Evolutionary conservation across 441 rosid genomes (phyloP).

Genomic region (Geranium incanum): DNA sequence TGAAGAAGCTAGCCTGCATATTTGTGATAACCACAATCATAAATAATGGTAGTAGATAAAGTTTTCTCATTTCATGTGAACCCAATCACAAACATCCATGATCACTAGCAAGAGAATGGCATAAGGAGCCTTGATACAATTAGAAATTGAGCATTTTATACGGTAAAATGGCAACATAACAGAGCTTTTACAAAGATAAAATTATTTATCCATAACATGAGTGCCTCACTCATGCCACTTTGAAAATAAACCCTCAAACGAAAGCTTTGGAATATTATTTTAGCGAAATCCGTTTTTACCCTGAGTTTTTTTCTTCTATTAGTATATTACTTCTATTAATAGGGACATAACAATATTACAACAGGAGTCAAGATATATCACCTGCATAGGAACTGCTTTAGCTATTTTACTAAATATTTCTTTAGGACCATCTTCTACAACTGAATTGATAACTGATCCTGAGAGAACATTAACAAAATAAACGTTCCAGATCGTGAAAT

Average conservation of each 20-base stretch:
- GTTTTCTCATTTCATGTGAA: background rate
- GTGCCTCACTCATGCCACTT: background rate
- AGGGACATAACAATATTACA: background rate
- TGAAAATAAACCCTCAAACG: background rate
- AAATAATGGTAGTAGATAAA: background rate
- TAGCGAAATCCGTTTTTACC: no score
- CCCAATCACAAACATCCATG: background rate
- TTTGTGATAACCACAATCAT: slow-evolving; percentile 15
- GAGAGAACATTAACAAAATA: slow-evolving; percentile 76
- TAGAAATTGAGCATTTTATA: background rate
- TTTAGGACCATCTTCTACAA: slow-evolving; percentile 43
- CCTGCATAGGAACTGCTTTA: slow-evolving; percentile 73
- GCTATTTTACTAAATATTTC: slow-evolving; percentile 67
- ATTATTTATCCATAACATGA: slow-evolving; percentile 2
- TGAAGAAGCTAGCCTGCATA: slow-evolving; percentile 87
- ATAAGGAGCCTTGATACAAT: background rate
- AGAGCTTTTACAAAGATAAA: background rate
- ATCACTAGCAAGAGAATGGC: background rate
- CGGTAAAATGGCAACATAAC: background rate
- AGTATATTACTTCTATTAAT: no score
- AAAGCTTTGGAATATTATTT: no score
- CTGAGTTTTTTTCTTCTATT: no score
- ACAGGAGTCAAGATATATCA: slow-evolving; percentile 22
- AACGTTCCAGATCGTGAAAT: slow-evolving; percentile 90
- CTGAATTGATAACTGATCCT: slow-evolving; percentile 57